Evolutionary conservation across 306 rosid species (phyloP), one percentile per base, ranked within the genome.

Genomic region (Oxytropis ochrocephala): DNA sequence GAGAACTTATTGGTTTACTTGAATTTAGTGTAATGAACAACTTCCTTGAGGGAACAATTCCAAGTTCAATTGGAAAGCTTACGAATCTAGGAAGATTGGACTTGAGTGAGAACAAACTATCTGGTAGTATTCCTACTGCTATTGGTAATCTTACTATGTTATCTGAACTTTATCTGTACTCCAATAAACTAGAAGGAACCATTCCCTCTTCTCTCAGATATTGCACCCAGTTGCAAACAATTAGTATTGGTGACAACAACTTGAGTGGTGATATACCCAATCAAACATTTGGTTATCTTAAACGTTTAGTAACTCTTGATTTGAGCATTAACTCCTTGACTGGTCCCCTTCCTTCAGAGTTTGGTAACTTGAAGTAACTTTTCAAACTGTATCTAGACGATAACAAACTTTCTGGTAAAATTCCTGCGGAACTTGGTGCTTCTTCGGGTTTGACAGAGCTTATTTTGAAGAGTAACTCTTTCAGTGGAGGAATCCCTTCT

Each of bases 141-240:
- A 41, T 79, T 58, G 75, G 83, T 3, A 79, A 73, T 61, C 79
- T 79, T 52, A 60, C 75, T 1, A 14, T 50, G 33, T 19, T 79
- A 38, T 51, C 73, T 2, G 33, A 24, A 24, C 29, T 24, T 24
- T 24, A 24, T 24, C 29, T 24, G 29, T 24, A 24, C 29, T 1
- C 29, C 29, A 24, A 24, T 24, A 24, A 24, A 24, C 3, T 24
- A 2, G 29, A 24, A 24, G 29, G 29, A 24, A 24, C 3, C 3
- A 24, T 24, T 24, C 29, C 29, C 2, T 24, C 29, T 24, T 24
- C 29, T 24, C 29, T 24, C 29, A 24, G 3, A 24, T 24, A 24
- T 24, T 24, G 29, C 29, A 24, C 29, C 3, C 29, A 24, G 3
- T 21, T 73, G 72, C 49, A 50, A 8, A 0, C 0, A 32, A 3